A percentile compares a stretch with the other conserved stretches of the same genome.
These are phyloP conservation scores for Zangia roseola DNA, from an alignment of 768 basidiomycete genomes.

Conservation along the genomic window DNA sequence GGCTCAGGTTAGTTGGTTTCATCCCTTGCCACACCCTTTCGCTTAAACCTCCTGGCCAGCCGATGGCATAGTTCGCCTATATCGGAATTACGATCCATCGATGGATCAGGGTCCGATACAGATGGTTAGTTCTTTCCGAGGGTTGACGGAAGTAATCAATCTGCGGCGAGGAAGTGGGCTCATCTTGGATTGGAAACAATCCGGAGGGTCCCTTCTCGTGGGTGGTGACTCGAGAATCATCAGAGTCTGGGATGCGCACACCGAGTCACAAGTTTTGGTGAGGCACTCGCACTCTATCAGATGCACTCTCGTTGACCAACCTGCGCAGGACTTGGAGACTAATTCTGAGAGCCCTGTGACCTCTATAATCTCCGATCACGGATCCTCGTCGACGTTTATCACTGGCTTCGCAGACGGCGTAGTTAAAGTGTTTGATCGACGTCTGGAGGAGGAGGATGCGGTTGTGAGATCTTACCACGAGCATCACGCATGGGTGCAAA, in stretches of 20 bases:
- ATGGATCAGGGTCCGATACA: slow-evolving; percentile 73
- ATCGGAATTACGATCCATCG: slow-evolving; percentile 84
- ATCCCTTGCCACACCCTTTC: background rate
- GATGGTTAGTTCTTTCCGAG: slow-evolving; percentile 94
- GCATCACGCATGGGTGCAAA: slow-evolving; percentile 89
- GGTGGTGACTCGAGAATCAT: slow-evolving; percentile 90
- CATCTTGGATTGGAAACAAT: slow-evolving; percentile 92
- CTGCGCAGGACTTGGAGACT: slow-evolving; percentile 77
- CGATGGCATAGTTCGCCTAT: slow-evolving; percentile 89
- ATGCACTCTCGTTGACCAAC: background rate
- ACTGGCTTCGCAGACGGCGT: slow-evolving; percentile 92
- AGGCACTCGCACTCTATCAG: slow-evolving; percentile 22
- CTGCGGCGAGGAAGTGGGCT: slow-evolving; percentile 79
- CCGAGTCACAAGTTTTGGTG: slow-evolving; percentile 76
- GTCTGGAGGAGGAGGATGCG: slow-evolving; percentile 80
- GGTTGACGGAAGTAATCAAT: slow-evolving; percentile 73
- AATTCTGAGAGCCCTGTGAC: slow-evolving; percentile 90
- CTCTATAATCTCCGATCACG: slow-evolving; percentile 73
- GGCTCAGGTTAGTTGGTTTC: slow-evolving; percentile 64
- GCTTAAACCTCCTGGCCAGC: slow-evolving; percentile 45
- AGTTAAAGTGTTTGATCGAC: slow-evolving; percentile 87
- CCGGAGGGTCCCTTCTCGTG: slow-evolving; percentile 78
- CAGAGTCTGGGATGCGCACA: slow-evolving; percentile 93
- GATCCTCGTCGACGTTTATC: slow-evolving; percentile 75
- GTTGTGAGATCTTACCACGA: slow-evolving; percentile 75